Evolutionary conservation across 1,284 basidiomycete genomes (phyloP), one percentile per base, ranked within the genome.

Genomic region (Erythrobasidium hasegawianum): DNA sequence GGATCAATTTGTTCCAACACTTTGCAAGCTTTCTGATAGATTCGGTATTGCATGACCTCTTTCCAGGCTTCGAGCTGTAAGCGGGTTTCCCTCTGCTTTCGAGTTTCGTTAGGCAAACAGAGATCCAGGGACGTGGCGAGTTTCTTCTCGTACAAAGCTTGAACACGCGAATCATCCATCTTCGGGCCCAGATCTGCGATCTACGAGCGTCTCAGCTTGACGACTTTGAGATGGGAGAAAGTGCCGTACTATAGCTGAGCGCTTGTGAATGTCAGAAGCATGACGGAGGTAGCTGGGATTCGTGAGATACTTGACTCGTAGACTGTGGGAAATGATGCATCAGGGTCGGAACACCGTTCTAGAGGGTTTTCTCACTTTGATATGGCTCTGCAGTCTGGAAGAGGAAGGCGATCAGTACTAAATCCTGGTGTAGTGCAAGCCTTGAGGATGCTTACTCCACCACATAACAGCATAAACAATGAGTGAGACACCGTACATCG

Each of bases 211-310:
- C 5, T 33, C 33, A 33, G 33, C 33, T 33, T 33, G 33, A 33
- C 11, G 33, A 33, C 5, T 33, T 5, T 11, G 33, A 33, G 33
- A 11, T 33, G 11, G 4, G 33, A 11, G 33, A 33, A 33, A 11
- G 5, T 5, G 33, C 33, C 53, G 18, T 29, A 64, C 61, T 2
- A 65, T 49, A 18, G 50, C 47, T 18, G 50, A 65, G 41, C 56
- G 41, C 43, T 65, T 65, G 45, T 65, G 57, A 13, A 50, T 33
- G 22, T 65, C 62, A 4, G 22, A 38, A 4, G 41, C 18, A 13
- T 27, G 41, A 33, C 57, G 27, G 2, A 65, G 55, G 22, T 47
- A 65, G 18, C 50, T 52, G 13, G 62, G 62, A 26, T 65, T 65
- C 5, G 24, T 33, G 38, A 49, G 45, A 29, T 47, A 65, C 9